These are phyloP conservation scores for Colletotrichum abscissum DNA, from an alignment of 2,329 filamentous ascomycete genomes.

Conservation along the genomic window DNA sequence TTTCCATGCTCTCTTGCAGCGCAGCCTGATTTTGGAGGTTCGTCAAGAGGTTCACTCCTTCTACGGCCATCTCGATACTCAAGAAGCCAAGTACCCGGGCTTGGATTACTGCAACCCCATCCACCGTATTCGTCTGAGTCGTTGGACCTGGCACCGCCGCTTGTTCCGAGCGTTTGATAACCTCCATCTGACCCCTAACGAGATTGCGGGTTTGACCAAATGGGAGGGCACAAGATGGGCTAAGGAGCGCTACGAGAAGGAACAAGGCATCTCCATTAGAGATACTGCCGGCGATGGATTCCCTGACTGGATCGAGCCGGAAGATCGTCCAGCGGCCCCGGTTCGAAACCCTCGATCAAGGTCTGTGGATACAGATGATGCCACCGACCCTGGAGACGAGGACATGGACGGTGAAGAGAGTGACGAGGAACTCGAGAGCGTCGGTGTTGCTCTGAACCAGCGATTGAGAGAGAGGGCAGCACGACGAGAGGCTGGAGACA, in stretches of 20 bases:
- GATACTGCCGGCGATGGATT: constrained; percentile 81
- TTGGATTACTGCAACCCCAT: constrained; percentile 81
- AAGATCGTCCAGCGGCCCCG: constrained; percentile 36
- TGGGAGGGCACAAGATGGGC: constrained; percentile 90
- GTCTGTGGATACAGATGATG: constrained; percentile 26
- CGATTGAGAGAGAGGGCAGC: constrained; percentile 73
- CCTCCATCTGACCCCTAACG: constrained; percentile 73
- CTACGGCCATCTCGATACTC: constrained; percentile 82
- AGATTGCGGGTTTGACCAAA: constrained; percentile 79
- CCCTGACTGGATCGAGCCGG: constrained; percentile 66
- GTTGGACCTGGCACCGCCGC: constrained; percentile 80
- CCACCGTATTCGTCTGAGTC: constrained; percentile 81
- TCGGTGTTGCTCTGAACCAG: constrained; percentile 72
- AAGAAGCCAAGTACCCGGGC: constrained; percentile 84
- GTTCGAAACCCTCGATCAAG: constrained; percentile 22
- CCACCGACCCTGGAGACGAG: constrained; percentile 41
- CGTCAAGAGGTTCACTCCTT: constrained; percentile 82
- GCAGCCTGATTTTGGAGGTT: constrained; percentile 80
- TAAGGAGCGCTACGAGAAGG: constrained; percentile 81
- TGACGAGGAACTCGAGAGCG: constrained; percentile 66
- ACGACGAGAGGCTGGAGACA: constrained; percentile 70
- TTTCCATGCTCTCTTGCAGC: constrained; percentile 77
- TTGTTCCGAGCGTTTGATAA: constrained; percentile 82
- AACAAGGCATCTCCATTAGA: constrained; percentile 75
- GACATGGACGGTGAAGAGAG: constrained; percentile 62